A percentile compares a stretch with the other conserved stretches of the same genome.
These are phyloP conservation scores for Heritiera littoralis DNA, from an alignment of 345 rosid species.

Conservation along the genomic window DNA sequence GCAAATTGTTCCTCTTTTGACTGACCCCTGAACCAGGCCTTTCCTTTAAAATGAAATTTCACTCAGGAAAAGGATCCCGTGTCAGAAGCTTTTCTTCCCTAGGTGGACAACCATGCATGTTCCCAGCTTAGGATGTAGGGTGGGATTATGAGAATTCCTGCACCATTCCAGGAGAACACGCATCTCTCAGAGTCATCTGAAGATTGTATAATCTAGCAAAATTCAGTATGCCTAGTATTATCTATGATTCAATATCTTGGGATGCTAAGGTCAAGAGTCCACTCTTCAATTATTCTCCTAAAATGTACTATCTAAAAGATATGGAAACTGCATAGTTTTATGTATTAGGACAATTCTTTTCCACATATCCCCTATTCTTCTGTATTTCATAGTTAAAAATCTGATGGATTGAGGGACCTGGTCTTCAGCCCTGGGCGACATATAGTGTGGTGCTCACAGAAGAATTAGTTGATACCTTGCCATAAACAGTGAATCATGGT, in stretches of 20 bases:
- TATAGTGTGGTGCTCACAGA: no score
- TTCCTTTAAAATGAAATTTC: neutral
- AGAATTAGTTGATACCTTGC: slow-evolving; percentile 55
- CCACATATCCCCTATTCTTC: neutral
- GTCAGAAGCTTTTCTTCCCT: neutral
- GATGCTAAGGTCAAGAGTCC: neutral
- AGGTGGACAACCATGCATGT: neutral
- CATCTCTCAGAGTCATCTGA: neutral
- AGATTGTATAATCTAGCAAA: neutral
- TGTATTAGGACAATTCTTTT: neutral
- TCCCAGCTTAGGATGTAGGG: neutral
- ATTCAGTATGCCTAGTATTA: neutral
- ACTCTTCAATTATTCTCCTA: neutral
- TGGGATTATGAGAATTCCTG: neutral
- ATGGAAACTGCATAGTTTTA: neutral
- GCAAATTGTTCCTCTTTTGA: neutral
- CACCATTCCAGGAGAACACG: neutral
- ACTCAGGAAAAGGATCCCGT: neutral
- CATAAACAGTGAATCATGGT: slow-evolving; percentile 95
- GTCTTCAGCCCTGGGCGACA: neutral
- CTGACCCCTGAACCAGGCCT: neutral
- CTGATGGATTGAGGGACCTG: neutral
- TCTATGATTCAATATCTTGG: neutral
- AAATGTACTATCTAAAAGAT: neutral
- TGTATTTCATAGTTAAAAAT: neutral